A percentile compares a stretch with the other conserved stretches of the same genome.
Evolutionary conservation across 306 rosid species (phyloP).

Genomic region (Quercus glauca): DNA sequence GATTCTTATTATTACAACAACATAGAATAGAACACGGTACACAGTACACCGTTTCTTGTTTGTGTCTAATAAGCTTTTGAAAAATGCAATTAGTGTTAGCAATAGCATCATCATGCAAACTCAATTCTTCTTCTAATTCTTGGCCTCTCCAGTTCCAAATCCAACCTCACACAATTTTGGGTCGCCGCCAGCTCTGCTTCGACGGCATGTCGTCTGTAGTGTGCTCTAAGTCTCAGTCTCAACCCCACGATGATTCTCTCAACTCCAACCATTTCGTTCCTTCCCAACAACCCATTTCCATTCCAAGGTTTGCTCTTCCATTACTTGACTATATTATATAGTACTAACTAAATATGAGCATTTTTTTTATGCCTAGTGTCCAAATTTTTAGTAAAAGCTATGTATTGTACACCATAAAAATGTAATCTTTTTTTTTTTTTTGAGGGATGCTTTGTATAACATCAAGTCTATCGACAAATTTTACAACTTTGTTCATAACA

Average conservation of each 20-base stretch:
- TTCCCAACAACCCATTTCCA: constrained; percentile 30
- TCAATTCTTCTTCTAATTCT: constrained; percentile 58
- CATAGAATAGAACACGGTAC: background rate
- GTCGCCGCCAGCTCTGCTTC: constrained; percentile 71
- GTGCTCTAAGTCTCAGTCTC: constrained; percentile 44
- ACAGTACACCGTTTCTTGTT: background rate
- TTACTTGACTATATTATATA: background rate
- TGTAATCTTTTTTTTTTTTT: background rate
- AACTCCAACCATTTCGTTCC: constrained; percentile 35
- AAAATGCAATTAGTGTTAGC: background rate
- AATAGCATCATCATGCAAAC: constrained; percentile 6
- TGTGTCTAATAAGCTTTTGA: background rate
- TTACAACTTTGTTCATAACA: too few species aligned
- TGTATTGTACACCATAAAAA: too few species aligned
- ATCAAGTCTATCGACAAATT: too few species aligned
- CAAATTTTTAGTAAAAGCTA: too few species aligned
- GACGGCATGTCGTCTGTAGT: constrained; percentile 57
- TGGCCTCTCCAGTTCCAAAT: constrained; percentile 24
- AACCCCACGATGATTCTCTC: constrained; percentile 5
- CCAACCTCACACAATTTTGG: constrained; percentile 20
- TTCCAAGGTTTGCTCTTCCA: constrained; percentile 47
- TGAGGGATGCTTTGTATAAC: too few species aligned
- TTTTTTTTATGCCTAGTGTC: too few species aligned
- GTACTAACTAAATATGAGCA: too few species aligned
- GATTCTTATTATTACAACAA: background rate